Percentiles rank a stretch among this genome's conserved stretches.
Evolutionary conservation across 129 eudicot species (phyloP).

Genomic region (Flaveria brownii): DNA sequence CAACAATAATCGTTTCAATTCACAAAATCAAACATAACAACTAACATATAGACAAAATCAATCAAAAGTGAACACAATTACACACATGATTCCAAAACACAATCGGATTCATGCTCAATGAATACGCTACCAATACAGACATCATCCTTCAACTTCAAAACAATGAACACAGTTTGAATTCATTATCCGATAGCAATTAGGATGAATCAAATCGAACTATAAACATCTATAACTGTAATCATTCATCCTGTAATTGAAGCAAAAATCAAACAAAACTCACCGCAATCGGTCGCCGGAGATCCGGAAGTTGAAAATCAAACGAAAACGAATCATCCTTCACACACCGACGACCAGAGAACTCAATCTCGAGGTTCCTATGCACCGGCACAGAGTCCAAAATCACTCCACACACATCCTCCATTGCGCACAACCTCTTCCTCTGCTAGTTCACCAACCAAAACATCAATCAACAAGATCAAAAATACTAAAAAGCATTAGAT

Average conservation of each 20-base stretch:
- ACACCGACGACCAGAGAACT: conserved; percentile 18
- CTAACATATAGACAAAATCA: not conserved
- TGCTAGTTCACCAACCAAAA: conserved; percentile 20
- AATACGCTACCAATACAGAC: not conserved
- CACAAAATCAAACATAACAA: not conserved
- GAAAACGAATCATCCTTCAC: conserved; percentile 20
- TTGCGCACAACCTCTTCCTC: conserved; percentile 32
- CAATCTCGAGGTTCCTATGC: conserved; percentile 34
- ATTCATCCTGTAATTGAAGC: too few relatives aligned
- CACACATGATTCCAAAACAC: not conserved
- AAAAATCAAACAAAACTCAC: conserved; percentile 13
- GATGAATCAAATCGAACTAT: not conserved
- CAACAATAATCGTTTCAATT: conserved; percentile 3
- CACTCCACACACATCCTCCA: conserved; percentile 38
- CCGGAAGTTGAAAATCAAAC: conserved; percentile 34
- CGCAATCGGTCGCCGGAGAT: conserved; percentile 28
- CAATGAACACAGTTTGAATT: not conserved
- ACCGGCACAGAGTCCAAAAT: conserved; percentile 20
- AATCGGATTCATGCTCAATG: not conserved
- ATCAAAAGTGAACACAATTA: not conserved
- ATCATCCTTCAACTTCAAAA: not conserved
- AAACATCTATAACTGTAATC: too few relatives aligned
- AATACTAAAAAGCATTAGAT: not conserved
- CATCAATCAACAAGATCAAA: not conserved
- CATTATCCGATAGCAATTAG: not conserved